phyloP scores from a whole-genome alignment of 208 protist species.

The Trichomonas vaginalis region DNA sequence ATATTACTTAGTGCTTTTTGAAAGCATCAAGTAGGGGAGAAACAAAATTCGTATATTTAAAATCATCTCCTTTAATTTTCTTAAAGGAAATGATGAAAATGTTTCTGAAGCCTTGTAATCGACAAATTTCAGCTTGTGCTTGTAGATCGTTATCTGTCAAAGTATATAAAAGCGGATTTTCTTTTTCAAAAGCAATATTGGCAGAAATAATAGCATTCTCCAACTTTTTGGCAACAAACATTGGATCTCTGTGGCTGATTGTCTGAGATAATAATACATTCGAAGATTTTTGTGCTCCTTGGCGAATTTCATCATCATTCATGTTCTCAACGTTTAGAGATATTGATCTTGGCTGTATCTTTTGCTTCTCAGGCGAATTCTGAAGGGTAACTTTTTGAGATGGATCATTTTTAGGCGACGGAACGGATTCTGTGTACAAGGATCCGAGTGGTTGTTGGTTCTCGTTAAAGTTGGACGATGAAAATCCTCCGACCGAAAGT shows the following conservation, averaged over 20 bases:
- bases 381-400: neutral
- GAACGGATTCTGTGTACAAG: neutral
- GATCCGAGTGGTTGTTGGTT: neutral
- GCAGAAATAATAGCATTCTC: neutral
- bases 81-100: neutral
- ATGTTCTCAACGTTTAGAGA: neutral
- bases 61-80: neutral
- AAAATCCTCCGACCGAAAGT: neutral
- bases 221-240: neutral
- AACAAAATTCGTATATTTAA: neutral
- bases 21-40: neutral
- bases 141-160: neutral
- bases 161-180: neutral
- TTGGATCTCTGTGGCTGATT: neutral
- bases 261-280: neutral
- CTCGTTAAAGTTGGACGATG: neutral
- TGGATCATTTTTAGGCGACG: neutral
- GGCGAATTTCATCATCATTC: neutral
- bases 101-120: neutral
- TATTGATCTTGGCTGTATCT: neutral
- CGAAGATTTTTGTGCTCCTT: neutral
- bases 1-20: neutral
- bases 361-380: neutral
- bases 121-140: neutral
- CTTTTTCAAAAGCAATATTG: neutral